phyloP scores from a whole-genome alignment of 2,329 filamentous ascomycete species.

The Keithomyces neogunnii region DNA sequence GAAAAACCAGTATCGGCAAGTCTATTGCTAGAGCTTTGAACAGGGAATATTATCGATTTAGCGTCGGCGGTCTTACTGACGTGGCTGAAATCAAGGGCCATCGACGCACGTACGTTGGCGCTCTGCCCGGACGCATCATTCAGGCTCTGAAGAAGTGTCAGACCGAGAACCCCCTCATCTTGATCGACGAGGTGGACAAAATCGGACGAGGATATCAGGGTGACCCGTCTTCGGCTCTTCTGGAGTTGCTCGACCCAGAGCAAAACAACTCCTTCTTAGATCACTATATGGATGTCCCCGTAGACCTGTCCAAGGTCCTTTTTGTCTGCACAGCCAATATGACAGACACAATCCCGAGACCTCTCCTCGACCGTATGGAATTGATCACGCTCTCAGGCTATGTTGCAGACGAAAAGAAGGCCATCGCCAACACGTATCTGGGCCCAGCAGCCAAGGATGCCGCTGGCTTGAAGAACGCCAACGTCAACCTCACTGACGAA shows the following conservation, averaged over 20 bases:
- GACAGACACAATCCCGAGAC: slow-evolving; percentile 94
- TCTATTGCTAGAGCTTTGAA: slow-evolving; percentile 93
- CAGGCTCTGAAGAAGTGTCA: slow-evolving; percentile 98
- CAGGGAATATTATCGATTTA: slow-evolving; percentile 96
- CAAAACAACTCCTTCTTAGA: slow-evolving; percentile 97
- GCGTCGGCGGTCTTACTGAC: slow-evolving; percentile 91
- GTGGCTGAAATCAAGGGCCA: slow-evolving; percentile 99
- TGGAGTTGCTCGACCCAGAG: slow-evolving; percentile 91
- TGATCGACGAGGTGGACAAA: slow-evolving; percentile 98
- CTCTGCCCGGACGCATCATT: slow-evolving; percentile 90
- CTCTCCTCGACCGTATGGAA: slow-evolving; percentile 94
- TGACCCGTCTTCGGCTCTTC: slow-evolving; percentile 85
- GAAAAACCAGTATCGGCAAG: slow-evolving; percentile 98
- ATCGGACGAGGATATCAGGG: slow-evolving; percentile 95
- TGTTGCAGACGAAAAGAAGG: slow-evolving; percentile 97
- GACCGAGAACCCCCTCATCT: slow-evolving; percentile 91
- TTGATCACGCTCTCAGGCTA: slow-evolving; percentile 94
- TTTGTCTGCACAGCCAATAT: slow-evolving; percentile 99
- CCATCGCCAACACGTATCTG: slow-evolving; percentile 89
- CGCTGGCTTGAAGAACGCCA: slow-evolving; percentile 80
- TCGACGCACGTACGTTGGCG: slow-evolving; percentile 90
- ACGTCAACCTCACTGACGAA: slow-evolving; percentile 77
- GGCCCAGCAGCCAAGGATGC: slow-evolving; percentile 91
- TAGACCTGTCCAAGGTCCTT: slow-evolving; percentile 92
- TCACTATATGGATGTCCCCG: slow-evolving; percentile 97